A percentile compares a stretch with the other conserved stretches of the same genome.
Conservation (phyloP, 768 basidiomycete genomes). For the Gelatoporia subvermispora region DNA sequence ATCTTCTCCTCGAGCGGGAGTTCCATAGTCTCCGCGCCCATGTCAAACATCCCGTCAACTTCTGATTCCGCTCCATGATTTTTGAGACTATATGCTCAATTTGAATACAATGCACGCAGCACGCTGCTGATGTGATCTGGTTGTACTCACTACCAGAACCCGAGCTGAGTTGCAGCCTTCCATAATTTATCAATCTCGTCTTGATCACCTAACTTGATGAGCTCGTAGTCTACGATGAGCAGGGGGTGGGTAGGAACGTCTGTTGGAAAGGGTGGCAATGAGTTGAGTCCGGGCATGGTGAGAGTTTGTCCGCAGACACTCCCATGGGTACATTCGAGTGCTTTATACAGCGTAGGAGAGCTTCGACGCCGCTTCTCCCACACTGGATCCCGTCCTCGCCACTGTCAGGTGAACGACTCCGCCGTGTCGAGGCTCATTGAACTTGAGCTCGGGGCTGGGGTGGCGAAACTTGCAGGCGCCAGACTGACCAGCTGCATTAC, state of each 20-base stretch:
- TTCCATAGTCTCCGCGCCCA: constrained; percentile 37
- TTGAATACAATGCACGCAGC: not conserved
- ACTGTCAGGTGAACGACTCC: too few species aligned
- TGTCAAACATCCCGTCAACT: constrained; percentile 35
- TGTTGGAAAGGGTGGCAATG: constrained; percentile 35
- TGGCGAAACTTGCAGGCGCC: too few species aligned
- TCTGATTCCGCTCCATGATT: constrained; percentile 37
- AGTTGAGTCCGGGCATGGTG: constrained; percentile 14
- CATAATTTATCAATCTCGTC: constrained; percentile 36
- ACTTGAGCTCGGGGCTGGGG: too few species aligned
- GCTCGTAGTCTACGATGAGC: constrained; percentile 37
- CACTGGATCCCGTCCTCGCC: too few species aligned
- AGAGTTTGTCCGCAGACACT: too few species aligned
- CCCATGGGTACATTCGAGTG: too few species aligned
- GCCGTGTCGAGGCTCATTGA: too few species aligned
- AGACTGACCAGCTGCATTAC: too few species aligned
- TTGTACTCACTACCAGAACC: constrained; percentile 44
- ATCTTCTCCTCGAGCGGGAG: constrained; percentile 39
- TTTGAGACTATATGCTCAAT: constrained; percentile 28
- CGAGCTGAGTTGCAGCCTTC: constrained; percentile 38
- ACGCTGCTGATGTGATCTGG: not conserved
- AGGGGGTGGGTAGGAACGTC: constrained; percentile 37
- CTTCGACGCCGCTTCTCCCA: too few species aligned
- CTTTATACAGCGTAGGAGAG: too few species aligned
- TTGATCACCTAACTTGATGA: constrained; percentile 28